These are phyloP conservation scores for Kwoniella europaea DNA, from an alignment of 768 basidiomycete species.

Conservation along the genomic window DNA sequence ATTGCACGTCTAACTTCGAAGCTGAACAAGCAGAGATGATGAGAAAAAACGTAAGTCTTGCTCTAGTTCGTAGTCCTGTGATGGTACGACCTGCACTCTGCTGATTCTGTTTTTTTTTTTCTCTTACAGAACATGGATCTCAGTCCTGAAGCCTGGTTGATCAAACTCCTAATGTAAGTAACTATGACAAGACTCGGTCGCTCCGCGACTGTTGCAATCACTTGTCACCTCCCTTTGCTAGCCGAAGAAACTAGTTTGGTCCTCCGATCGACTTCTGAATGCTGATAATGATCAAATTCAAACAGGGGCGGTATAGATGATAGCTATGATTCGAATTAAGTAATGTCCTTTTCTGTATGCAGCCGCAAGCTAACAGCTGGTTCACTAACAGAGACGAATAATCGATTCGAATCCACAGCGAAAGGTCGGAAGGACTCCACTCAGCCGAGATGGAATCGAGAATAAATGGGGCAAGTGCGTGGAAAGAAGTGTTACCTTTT, in stretches of 20 bases:
- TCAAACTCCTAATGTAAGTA: slow-evolving; percentile 4
- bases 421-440: not conserved
- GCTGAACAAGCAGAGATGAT: slow-evolving; percentile 54
- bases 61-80: too few species aligned
- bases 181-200: too few species aligned
- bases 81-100: too few species aligned
- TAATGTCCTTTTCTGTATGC: too few species aligned
- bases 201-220: too few species aligned
- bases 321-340: too few species aligned
- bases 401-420: not conserved
- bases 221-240: too few species aligned
- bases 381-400: slow-evolving; percentile 8
- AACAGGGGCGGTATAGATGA: slow-evolving; percentile 21
- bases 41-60: slow-evolving; percentile 44
- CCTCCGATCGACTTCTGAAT: not conserved
- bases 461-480: too few species aligned
- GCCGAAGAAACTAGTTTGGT: too few species aligned
- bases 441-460: too few species aligned
- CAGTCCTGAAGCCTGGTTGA: slow-evolving; percentile 57
- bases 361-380: too few species aligned
- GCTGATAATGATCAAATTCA: not conserved
- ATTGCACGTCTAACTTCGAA: slow-evolving; percentile 26
- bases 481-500: too few species aligned
- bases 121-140: slow-evolving; percentile 47
- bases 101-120: not conserved